Percentiles rank a stretch among this genome's conserved stretches.
Evolutionary conservation across 2,329 filamentous ascomycete genomes (phyloP).

Genomic region (Diaporthe humulicola): DNA sequence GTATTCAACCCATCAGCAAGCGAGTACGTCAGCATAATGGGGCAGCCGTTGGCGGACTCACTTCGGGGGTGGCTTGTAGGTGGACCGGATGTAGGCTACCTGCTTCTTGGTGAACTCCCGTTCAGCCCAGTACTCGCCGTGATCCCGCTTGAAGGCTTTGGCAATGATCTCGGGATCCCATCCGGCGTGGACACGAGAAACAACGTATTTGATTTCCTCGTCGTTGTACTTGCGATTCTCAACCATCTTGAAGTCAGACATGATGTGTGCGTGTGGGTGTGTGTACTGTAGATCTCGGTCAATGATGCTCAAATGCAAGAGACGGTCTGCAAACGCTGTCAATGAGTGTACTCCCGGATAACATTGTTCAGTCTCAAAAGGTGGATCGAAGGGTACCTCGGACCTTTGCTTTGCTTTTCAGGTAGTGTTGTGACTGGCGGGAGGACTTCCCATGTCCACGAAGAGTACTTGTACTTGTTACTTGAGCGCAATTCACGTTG

Average conservation of each 20-base stretch:
- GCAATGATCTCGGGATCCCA: conserved; percentile 33
- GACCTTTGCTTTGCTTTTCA: not conserved
- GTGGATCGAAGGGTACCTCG: not conserved
- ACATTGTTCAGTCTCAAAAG: not conserved
- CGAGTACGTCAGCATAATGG: no score
- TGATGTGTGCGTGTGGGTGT: not conserved
- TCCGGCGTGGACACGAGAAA: conserved; percentile 12
- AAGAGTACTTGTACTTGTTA: not conserved
- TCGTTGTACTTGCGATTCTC: conserved; percentile 37
- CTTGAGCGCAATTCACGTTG: not conserved
- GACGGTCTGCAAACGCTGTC: not conserved
- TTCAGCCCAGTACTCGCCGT: conserved; percentile 18
- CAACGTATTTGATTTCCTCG: conserved; percentile 35
- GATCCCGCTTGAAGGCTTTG: conserved; percentile 35
- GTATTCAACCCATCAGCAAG: not conserved
- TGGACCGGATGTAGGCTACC: conserved; percentile 34
- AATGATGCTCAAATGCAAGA: not conserved
- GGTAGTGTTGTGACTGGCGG: not conserved
- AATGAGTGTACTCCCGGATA: not conserved
- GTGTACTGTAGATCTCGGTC: not conserved
- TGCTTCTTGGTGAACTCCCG: conserved; percentile 36
- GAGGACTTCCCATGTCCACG: not conserved
- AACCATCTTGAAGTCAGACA: conserved; percentile 32
- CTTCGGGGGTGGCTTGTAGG: conserved; percentile 31
- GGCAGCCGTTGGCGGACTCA: not conserved